Evolutionary conservation across 2,329 filamentous ascomycete genomes (phyloP).

Genomic region (Anisogramma anomala): DNA sequence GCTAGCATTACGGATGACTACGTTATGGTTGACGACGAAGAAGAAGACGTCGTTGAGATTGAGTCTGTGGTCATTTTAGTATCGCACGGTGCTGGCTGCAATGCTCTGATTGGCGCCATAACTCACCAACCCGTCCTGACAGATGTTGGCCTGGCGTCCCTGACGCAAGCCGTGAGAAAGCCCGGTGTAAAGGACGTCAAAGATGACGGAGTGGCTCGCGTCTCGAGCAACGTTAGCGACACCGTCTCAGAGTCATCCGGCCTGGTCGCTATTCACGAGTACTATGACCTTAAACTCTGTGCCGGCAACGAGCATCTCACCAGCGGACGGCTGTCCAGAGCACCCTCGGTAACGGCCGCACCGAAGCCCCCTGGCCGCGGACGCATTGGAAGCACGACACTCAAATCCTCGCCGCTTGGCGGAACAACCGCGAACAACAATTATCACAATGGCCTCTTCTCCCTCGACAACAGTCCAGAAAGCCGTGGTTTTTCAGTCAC

Average conservation of each 20-base stretch:
- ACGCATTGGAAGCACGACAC: conserved; percentile 30
- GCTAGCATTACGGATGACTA: conserved; percentile 24
- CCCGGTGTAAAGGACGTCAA: conserved; percentile 25
- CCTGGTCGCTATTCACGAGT: conserved; percentile 40
- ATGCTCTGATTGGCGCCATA: conserved; percentile 84
- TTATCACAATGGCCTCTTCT: conserved; percentile 9
- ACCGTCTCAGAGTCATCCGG: conserved; percentile 15
- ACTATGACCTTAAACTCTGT: conserved; percentile 65
- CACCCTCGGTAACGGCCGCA: conserved; percentile 22
- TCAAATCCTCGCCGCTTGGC: conserved; percentile 22
- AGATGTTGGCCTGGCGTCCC: conserved; percentile 78
- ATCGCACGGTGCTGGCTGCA: conserved; percentile 91
- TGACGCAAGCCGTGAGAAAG: conserved; percentile 74
- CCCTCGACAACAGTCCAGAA: conserved; percentile 19
- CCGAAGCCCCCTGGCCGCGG: conserved; percentile 25
- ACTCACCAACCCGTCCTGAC: conserved; percentile 84
- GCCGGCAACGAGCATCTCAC: conserved; percentile 65
- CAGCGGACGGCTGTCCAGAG: conserved; percentile 18
- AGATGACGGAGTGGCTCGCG: conserved; percentile 13
- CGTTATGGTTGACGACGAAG: conserved; percentile 27
- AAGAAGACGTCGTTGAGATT: conserved; percentile 52
- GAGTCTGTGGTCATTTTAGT: conserved; percentile 79
- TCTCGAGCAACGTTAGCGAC: conserved; percentile 15
- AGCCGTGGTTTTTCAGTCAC: conserved; percentile 36
- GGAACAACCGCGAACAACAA: not conserved